Evolutionary conservation across 768 basidiomycete genomes (phyloP).

Genomic region (Tulasnella sp.): DNA sequence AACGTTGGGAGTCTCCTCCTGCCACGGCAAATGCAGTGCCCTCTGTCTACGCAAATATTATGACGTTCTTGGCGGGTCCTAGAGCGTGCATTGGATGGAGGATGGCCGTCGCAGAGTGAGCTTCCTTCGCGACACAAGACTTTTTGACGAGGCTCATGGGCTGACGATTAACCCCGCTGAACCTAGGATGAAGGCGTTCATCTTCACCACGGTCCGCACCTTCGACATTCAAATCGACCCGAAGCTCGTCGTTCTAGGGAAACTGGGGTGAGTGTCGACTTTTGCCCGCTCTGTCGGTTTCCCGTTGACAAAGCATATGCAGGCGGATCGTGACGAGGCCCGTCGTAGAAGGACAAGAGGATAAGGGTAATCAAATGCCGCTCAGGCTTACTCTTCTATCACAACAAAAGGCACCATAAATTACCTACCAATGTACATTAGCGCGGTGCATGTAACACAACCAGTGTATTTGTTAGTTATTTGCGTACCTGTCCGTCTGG

Average conservation of each 20-base stretch:
- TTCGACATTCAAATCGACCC: slow-evolving; percentile 27
- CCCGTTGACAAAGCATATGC: background rate
- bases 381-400: background rate
- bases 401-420: background rate
- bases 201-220: slow-evolving; percentile 18
- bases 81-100: slow-evolving; percentile 28
- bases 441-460: background rate
- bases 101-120: slow-evolving; percentile 27
- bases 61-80: slow-evolving; percentile 27
- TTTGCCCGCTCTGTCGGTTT: background rate
- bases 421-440: background rate
- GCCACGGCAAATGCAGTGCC: slow-evolving; percentile 14
- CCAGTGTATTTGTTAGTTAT: background rate
- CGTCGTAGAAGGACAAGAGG: slow-evolving; percentile 11
- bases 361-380: slow-evolving; percentile 12
- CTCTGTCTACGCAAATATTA: slow-evolving; percentile 18
- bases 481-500: background rate
- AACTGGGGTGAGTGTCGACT: slow-evolving; percentile 9
- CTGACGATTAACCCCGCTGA: background rate
- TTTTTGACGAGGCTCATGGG: background rate
- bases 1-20: slow-evolving; percentile 20
- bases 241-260: background rate
- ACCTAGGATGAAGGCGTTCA: slow-evolving; percentile 25
- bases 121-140: background rate
- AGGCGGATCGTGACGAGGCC: slow-evolving; percentile 18